Evolutionary conservation across 352 stramenopile species (phyloP).

Genomic region (Pythium vanterpoolii): DNA sequence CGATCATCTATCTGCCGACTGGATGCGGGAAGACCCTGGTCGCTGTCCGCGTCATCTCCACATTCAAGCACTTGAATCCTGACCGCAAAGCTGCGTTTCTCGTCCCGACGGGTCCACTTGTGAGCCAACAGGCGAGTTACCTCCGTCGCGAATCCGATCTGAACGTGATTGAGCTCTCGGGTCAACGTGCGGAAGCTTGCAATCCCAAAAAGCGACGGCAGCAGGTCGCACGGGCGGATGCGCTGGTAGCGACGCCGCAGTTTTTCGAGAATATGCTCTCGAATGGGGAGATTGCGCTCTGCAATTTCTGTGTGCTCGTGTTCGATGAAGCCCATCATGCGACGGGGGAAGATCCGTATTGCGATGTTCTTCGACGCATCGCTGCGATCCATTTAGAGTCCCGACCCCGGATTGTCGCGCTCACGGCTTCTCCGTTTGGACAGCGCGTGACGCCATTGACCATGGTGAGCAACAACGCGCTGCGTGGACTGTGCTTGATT

Average conservation of each 20-base stretch:
- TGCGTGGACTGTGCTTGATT: constrained; percentile 37
- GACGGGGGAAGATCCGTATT: constrained; percentile 60
- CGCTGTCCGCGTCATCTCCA: constrained; percentile 67
- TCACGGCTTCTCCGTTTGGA: constrained; percentile 76
- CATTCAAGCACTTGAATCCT: constrained; percentile 60
- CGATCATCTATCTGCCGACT: constrained; percentile 75
- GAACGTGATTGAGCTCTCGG: constrained; percentile 47
- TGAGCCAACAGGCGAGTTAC: constrained; percentile 74
- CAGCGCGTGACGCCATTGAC: constrained; percentile 31
- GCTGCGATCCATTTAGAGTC: constrained; percentile 18
- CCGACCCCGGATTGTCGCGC: constrained; percentile 51
- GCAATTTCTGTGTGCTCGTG: constrained; percentile 66
- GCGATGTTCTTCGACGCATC: constrained; percentile 46
- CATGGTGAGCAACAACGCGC: constrained; percentile 26
- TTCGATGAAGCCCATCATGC: constrained; percentile 84
- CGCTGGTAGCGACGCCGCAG: constrained; percentile 60
- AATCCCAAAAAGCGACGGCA: constrained; percentile 8
- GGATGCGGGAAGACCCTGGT: constrained; percentile 76
- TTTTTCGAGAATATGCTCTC: constrained; percentile 68
- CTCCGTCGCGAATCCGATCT: constrained; percentile 66
- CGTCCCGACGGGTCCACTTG: constrained; percentile 64
- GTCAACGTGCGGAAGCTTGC: constrained; percentile 33
- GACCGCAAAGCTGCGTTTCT: constrained; percentile 57
- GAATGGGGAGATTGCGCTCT: constrained; percentile 30
- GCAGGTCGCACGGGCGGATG: constrained; percentile 26